Conservation (phyloP, 179 eudicot species). For the Camellia oleifera region DNA sequence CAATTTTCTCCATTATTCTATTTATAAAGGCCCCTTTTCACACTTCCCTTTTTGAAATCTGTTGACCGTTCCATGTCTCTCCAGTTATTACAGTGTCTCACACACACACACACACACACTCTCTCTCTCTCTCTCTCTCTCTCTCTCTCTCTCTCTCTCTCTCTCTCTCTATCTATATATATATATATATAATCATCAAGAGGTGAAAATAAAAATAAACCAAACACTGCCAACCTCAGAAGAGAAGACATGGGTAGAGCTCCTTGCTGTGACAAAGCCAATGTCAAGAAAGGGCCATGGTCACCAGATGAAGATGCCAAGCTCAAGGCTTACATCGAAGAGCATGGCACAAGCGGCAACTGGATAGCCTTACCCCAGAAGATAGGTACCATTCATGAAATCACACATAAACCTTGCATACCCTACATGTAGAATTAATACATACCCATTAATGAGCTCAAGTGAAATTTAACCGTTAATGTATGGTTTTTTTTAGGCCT, state of each 20-base stretch:
- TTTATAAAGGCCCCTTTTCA: slow-evolving; percentile 6
- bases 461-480: not conserved
- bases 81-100: not conserved
- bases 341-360: slow-evolving; percentile 68
- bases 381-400: slow-evolving; percentile 41
- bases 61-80: slow-evolving; percentile 16
- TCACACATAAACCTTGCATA: not conserved
- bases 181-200: slow-evolving; percentile 1
- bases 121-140: slow-evolving; percentile 17
- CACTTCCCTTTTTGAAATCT: slow-evolving; percentile 13
- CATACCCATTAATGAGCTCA: not conserved
- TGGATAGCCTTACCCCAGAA: slow-evolving; percentile 78
- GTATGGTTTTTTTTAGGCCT: slow-evolving; percentile 38
- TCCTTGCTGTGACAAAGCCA: slow-evolving; percentile 83
- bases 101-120: not conserved
- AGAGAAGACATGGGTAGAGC: slow-evolving; percentile 65
- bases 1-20: slow-evolving; percentile 17
- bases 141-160: slow-evolving; percentile 16
- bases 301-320: slow-evolving; percentile 72
- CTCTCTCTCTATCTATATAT: slow-evolving; percentile 13
- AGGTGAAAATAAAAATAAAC: slow-evolving; percentile 2
- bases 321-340: slow-evolving; percentile 61
- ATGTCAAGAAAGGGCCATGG: slow-evolving; percentile 85
- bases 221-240: slow-evolving; percentile 5
- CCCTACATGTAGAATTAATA: not conserved